Evolutionary conservation across 2,329 filamentous ascomycete genomes (phyloP).

Genomic region (Westerdykella sp.): DNA sequence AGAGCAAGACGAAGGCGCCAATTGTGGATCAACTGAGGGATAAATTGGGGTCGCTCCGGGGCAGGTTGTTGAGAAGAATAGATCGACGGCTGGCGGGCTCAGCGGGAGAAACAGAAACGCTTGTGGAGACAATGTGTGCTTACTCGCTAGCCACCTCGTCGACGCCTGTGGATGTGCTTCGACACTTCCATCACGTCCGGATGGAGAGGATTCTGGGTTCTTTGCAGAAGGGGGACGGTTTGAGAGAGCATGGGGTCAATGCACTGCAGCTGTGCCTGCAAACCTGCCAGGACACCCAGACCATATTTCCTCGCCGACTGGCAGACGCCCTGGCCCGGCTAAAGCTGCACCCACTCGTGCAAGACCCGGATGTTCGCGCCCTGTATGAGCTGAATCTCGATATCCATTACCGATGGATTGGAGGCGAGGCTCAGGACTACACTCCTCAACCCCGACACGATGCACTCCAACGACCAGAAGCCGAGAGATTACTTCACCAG

Average conservation of each 20-base stretch:
- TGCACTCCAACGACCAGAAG: conserved; percentile 47
- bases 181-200: conserved; percentile 70
- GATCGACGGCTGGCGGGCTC: conserved; percentile 47
- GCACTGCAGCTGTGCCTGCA: conserved; percentile 67
- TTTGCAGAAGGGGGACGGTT: conserved; percentile 48
- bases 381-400: conserved; percentile 71
- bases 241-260: conserved; percentile 51
- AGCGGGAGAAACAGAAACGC: conserved; percentile 36
- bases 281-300: conserved; percentile 71
- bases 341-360: conserved; percentile 64
- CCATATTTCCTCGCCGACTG: conserved; percentile 66
- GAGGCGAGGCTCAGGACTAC: conserved; percentile 76
- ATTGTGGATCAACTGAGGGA: conserved; percentile 59
- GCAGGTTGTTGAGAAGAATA: conserved; percentile 58
- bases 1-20: conserved; percentile 41
- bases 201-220: conserved; percentile 60
- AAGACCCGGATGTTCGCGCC: conserved; percentile 59
- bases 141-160: conserved; percentile 77
- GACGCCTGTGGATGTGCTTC: conserved; percentile 69
- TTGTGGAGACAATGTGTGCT: conserved; percentile 71
- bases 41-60: conserved; percentile 56
- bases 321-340: conserved; percentile 62
- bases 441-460: conserved; percentile 83
- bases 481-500: conserved; percentile 34
- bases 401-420: conserved; percentile 70